phyloP scores from a whole-genome alignment of 345 rosid species.

The Linum lewisii region DNA sequence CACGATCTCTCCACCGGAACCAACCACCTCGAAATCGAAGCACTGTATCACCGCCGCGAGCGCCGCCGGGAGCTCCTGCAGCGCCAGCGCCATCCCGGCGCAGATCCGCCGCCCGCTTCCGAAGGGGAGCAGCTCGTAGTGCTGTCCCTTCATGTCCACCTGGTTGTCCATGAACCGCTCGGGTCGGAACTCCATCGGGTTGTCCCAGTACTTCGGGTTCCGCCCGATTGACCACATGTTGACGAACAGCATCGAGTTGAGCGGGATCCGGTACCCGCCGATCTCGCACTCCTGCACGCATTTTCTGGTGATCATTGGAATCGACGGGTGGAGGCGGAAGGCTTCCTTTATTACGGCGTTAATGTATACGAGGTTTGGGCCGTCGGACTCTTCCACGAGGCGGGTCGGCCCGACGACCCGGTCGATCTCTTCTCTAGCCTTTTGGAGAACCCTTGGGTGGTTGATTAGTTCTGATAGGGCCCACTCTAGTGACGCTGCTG shows the following conservation, averaged over 20 bases:
- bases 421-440: slow-evolving; percentile 30
- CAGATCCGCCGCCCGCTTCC: slow-evolving; percentile 43
- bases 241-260: slow-evolving; percentile 19
- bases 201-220: slow-evolving; percentile 29
- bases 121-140: slow-evolving; percentile 34
- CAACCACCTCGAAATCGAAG: slow-evolving; percentile 26
- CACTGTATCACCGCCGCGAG: slow-evolving; percentile 40
- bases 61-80: slow-evolving; percentile 23
- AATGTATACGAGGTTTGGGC: slow-evolving; percentile 22
- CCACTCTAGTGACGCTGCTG: slow-evolving; percentile 32
- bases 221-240: slow-evolving; percentile 37
- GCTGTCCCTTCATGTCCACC: slow-evolving; percentile 30
- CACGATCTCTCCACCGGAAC: background rate
- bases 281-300: slow-evolving; percentile 19
- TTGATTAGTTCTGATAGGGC: slow-evolving; percentile 37
- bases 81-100: slow-evolving; percentile 35
- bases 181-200: slow-evolving; percentile 30
- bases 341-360: slow-evolving; percentile 37
- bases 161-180: slow-evolving; percentile 22
- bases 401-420: slow-evolving; percentile 23
- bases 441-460: slow-evolving; percentile 23
- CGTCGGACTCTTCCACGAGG: slow-evolving; percentile 32
- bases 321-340: slow-evolving; percentile 39
- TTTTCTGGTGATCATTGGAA: slow-evolving; percentile 32
- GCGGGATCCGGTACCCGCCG: slow-evolving; percentile 27